Evolutionary conservation across 2,329 filamentous ascomycete species (phyloP), one percentile per base, ranked within the genome.

Genomic region (Claviceps capensis): DNA sequence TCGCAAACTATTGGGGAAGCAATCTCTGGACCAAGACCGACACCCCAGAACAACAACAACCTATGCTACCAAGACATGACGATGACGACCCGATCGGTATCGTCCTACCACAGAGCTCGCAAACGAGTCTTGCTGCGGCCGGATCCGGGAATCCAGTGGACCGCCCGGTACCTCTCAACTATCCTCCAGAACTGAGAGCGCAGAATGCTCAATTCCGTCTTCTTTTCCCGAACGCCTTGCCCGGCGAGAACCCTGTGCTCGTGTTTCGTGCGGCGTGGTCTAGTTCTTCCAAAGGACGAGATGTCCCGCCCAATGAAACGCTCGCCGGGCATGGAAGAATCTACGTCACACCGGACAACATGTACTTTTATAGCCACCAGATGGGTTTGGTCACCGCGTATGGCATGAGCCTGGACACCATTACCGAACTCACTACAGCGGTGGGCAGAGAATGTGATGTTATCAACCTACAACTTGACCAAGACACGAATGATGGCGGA

Each of bases 351-450:
- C 77, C 84, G 0, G 82, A 85, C 55, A 86, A 90, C 57, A 82
- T 98, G 65, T 97, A 95, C 67, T 97, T 98, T 63, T 98, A 96
- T 68, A 94, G 90, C 60, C 86, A 97, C 62, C 87, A 96, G 63
- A 82, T 96, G 65, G 93, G 93, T 5, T 76, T 98, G 5, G 85
- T 97, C 1, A 76, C 95, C 38, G 86, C 91, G 1, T 91, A 89
- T 49, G 80, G 80, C 16, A 80, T 94, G 49, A 81, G 77, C 51
- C 74, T 98, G 53, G 78, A 83, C 51, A 82, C 78, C 47, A 88
- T 98, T 52, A 81, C 82, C 8, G 93, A 97, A 67, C 88, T 97
- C 43, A 96, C 88, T 23, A 87, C 87, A 40, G 88, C 88, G 2
- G 85, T 88, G 13, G 93, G 93, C 19, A 84, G 84, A 63, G 89